Conservation (phyloP, 225 moss, liverwort and hornwort genomes). For the Asterella californica region DNA sequence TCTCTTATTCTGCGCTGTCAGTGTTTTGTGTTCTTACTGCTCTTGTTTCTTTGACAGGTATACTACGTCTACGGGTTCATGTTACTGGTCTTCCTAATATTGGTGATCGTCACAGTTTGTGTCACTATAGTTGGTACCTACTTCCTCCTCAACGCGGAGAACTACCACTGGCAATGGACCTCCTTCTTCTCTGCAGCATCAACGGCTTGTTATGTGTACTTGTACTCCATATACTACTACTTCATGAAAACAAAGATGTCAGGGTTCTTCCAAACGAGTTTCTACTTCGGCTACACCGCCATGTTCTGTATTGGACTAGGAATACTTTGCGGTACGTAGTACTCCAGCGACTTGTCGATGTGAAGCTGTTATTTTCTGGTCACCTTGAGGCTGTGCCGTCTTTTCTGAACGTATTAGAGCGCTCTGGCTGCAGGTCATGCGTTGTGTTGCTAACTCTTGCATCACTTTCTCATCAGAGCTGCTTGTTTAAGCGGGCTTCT, state of each 20-base stretch:
- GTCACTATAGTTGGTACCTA: conserved; percentile 97
- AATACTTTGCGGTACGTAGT: conserved; percentile 79
- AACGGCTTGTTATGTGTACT: conserved; percentile 85
- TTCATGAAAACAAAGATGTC: conserved; percentile 99
- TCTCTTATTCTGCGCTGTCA: background rate
- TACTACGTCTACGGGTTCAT: conserved; percentile 99
- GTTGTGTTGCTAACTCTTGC: background rate
- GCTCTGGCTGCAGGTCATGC: no score
- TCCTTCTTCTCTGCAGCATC: conserved; percentile 93
- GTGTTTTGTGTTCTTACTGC: background rate
- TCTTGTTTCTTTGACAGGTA: conserved; percentile 49
- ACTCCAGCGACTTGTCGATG: background rate
- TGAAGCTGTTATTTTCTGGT: background rate
- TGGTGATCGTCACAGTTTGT: conserved; percentile 92
- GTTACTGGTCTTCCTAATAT: conserved; percentile 91
- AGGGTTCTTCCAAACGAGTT: conserved; percentile 97
- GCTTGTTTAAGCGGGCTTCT: background rate
- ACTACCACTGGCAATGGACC: conserved; percentile 99
- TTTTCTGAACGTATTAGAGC: no score
- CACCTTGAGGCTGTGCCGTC: background rate
- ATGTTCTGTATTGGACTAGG: conserved; percentile 98
- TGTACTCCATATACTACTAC: conserved; percentile 96
- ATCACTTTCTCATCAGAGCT: background rate
- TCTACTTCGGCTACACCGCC: conserved; percentile 98
- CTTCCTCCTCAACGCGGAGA: conserved; percentile 94